A percentile compares a stretch with the other conserved stretches of the same genome.
Conservation (phyloP, 192 early-diverging fungal species). For the Allomyces arbusculus region DNA sequence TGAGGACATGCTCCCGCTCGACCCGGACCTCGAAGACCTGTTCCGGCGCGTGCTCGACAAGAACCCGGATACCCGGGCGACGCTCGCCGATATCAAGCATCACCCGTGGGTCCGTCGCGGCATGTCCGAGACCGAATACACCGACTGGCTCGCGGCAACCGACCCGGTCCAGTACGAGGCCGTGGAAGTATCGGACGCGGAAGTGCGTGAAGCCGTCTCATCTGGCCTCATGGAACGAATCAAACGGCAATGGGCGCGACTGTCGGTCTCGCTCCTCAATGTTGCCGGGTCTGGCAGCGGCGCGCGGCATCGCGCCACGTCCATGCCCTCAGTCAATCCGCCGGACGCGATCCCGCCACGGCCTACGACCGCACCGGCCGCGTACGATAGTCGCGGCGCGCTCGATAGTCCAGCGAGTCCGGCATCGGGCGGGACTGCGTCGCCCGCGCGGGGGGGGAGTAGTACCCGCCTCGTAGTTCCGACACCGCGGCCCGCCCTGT, state of each 20-base stretch:
- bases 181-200: slow-evolving; percentile 60
- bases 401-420: no score
- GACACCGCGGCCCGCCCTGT: no score
- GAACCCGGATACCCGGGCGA: slow-evolving; percentile 62
- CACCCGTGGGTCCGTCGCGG: slow-evolving; percentile 79
- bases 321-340: not conserved
- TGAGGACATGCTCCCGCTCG: slow-evolving; percentile 10
- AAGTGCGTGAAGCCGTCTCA: slow-evolving; percentile 45
- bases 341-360: not conserved
- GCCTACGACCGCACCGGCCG: not conserved
- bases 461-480: no score
- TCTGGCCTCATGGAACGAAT: not conserved
- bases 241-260: not conserved
- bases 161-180: slow-evolving; percentile 47
- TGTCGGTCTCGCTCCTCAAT: not conserved
- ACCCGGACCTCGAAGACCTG: slow-evolving; percentile 45
- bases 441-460: no score
- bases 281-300: not conserved
- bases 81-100: slow-evolving; percentile 69
- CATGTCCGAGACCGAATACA: slow-evolving; percentile 28
- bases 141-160: slow-evolving; percentile 54
- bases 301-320: not conserved
- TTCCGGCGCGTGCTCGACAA: slow-evolving; percentile 60
- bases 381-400: not conserved
- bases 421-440: no score